phyloP scores from a whole-genome alignment of 192 early-diverging fungal species.

The Coemansia sp. region DNA sequence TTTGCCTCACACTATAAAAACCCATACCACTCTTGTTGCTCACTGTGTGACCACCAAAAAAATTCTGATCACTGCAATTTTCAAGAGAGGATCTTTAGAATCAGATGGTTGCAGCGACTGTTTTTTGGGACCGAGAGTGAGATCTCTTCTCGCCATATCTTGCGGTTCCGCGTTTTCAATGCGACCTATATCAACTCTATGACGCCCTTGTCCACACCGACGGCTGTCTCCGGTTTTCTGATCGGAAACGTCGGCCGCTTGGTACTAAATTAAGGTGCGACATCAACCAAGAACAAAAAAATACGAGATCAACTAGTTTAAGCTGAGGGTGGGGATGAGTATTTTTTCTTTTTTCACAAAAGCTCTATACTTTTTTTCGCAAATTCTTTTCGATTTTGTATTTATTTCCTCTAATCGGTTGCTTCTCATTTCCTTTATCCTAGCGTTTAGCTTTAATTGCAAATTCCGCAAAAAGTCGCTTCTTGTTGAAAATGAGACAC shows the following conservation, averaged over 20 bases:
- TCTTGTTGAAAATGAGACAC: conserved; percentile 60
- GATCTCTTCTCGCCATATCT: conserved; percentile 15
- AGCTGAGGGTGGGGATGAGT: too few species aligned
- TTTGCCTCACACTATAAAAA: not conserved
- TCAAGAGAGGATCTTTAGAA: conserved; percentile 14
- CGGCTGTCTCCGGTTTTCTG: conserved; percentile 4
- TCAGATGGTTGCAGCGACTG: conserved; percentile 31
- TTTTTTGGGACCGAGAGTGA: conserved; percentile 28
- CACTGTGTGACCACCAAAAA: not conserved
- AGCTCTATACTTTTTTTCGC: not conserved
- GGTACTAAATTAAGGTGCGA: conserved; percentile 32
- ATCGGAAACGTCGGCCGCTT: conserved; percentile 12
- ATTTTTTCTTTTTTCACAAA: not conserved
- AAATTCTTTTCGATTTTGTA: not conserved
- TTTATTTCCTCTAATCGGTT: not conserved
- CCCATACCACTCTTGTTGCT: not conserved
- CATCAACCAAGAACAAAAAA: conserved; percentile 7
- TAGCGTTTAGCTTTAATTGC: too few species aligned
- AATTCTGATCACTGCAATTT: not conserved
- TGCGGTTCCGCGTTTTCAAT: conserved; percentile 31
- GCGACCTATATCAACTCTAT: conserved; percentile 31
- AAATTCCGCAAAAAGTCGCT: too few species aligned
- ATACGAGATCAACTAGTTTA: not conserved
- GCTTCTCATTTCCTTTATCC: not conserved
- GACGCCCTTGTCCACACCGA: conserved; percentile 46